A percentile compares a stretch with the other conserved stretches of the same genome.
These are phyloP conservation scores for Penicillium sp. DNA, from an alignment of 2,329 filamentous ascomycete species.

Conservation along the genomic window DNA sequence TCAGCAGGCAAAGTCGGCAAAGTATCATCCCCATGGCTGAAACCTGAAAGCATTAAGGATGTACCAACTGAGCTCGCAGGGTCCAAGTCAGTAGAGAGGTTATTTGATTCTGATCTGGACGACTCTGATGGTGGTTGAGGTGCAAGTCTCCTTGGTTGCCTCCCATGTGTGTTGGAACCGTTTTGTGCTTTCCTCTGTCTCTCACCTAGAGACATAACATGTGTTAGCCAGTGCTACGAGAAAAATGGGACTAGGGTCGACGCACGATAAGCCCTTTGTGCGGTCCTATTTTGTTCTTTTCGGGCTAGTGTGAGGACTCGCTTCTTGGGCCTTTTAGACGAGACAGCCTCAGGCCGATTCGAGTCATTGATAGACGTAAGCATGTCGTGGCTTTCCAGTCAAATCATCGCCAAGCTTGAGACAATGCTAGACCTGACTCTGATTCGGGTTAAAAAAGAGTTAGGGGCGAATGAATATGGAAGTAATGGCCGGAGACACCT, in stretches of 20 bases:
- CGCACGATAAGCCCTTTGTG: slow-evolving; percentile 39
- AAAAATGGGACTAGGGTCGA: neutral
- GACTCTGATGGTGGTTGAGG: neutral
- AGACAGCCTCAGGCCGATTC: neutral
- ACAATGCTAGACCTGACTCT: no score
- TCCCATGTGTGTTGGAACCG: neutral
- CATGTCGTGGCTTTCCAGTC: neutral
- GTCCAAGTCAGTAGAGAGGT: neutral
- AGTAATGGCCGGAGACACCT: slow-evolving; percentile 34
- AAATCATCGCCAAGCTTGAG: neutral
- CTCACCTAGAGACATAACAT: slow-evolving; percentile 5
- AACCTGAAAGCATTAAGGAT: neutral
- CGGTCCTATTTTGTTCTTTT: slow-evolving; percentile 38
- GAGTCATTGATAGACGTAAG: neutral
- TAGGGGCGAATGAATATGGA: neutral
- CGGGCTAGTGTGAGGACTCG: slow-evolving; percentile 39
- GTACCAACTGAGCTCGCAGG: neutral
- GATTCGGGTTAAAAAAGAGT: neutral
- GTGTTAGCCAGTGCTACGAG: neutral
- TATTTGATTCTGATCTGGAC: neutral
- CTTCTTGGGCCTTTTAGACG: slow-evolving; percentile 17
- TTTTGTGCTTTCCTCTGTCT: slow-evolving; percentile 14
- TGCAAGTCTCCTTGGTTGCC: slow-evolving; percentile 4
- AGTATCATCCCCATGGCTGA: neutral
- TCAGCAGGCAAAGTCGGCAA: neutral